phyloP scores from a whole-genome alignment of 23 red algal species.

The Gracilariopsis chorda region DNA sequence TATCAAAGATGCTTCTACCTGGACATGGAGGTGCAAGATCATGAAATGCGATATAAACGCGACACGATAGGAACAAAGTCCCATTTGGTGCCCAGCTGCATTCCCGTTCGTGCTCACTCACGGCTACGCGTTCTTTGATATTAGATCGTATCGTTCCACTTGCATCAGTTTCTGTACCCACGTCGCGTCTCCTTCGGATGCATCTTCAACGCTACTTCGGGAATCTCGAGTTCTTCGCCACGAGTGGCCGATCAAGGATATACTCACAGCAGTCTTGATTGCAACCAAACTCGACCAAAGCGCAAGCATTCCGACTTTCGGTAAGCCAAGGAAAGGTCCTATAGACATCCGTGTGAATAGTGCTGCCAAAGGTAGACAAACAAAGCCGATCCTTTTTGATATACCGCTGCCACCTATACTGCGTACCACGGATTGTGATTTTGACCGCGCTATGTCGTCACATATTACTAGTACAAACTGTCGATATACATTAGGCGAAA shows the following conservation, averaged over 20 bases:
- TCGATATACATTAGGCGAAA: constrained; percentile 65
- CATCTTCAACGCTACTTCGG: neutral
- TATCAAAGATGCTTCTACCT: no score
- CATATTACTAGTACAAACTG: constrained; percentile 83
- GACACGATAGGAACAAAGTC: no score
- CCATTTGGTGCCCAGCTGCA: no score
- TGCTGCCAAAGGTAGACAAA: constrained; percentile 64
- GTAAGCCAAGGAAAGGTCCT: neutral
- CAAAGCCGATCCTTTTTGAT: constrained; percentile 74
- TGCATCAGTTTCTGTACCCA: constrained; percentile 46
- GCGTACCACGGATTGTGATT: constrained; percentile 38
- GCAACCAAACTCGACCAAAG: constrained; percentile 32
- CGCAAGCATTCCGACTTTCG: neutral
- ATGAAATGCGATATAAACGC: no score
- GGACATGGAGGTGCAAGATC: no score
- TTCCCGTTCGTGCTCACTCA: no score
- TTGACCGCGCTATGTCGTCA: constrained; percentile 35
- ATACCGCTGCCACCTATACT: constrained; percentile 74
- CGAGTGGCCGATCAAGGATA: constrained; percentile 49
- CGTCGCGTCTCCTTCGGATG: constrained; percentile 4
- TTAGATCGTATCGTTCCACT: constrained; percentile 54
- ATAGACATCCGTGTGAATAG: constrained; percentile 61
- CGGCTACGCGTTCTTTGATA: constrained; percentile 56
- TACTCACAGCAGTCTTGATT: constrained; percentile 39
- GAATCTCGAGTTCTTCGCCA: neutral